These are phyloP conservation scores for Haplosporangium sp. DNA, from an alignment of 371 early-diverging fungal genomes.

Conservation along the genomic window DNA sequence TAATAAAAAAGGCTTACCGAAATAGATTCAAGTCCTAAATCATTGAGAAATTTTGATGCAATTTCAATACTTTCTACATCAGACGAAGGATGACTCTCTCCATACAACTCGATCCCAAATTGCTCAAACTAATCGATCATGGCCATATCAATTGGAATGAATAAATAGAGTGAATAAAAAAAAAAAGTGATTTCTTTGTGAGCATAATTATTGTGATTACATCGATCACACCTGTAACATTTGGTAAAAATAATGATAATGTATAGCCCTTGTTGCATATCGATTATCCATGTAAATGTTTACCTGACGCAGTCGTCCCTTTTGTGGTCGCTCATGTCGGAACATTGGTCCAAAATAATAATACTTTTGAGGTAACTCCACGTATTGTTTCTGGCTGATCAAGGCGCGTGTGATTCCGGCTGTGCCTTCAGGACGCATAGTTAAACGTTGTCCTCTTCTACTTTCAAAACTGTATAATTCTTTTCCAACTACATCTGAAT, in stretches of 20 bases:
- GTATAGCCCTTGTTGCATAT: too few relatives aligned
- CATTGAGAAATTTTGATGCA: constrained; percentile 60
- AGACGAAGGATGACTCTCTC: constrained; percentile 58
- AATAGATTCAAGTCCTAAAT: constrained; percentile 41
- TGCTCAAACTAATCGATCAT: constrained; percentile 67
- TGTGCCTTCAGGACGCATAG: constrained; percentile 77
- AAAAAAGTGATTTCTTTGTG: too few relatives aligned
- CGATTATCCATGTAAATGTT: too few relatives aligned
- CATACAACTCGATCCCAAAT: constrained; percentile 71
- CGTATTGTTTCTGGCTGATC: constrained; percentile 58
- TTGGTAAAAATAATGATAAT: too few relatives aligned
- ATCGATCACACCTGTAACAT: too few relatives aligned
- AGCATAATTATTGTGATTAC: background rate
- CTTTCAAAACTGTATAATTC: constrained; percentile 73
- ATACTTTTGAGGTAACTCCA: constrained; percentile 58
- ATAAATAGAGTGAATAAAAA: too few relatives aligned
- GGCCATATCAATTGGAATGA: background rate
- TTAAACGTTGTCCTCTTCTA: constrained; percentile 62
- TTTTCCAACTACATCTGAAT: constrained; percentile 75
- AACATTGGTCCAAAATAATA: constrained; percentile 77
- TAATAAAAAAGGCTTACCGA: constrained; percentile 17
- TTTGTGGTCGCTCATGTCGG: constrained; percentile 74
- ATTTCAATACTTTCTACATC: constrained; percentile 70
- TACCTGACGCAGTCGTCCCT: constrained; percentile 71
- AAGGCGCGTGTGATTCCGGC: constrained; percentile 68